Conservation (phyloP, 2,329 filamentous ascomycete species). For the Nemania sp. region DNA sequence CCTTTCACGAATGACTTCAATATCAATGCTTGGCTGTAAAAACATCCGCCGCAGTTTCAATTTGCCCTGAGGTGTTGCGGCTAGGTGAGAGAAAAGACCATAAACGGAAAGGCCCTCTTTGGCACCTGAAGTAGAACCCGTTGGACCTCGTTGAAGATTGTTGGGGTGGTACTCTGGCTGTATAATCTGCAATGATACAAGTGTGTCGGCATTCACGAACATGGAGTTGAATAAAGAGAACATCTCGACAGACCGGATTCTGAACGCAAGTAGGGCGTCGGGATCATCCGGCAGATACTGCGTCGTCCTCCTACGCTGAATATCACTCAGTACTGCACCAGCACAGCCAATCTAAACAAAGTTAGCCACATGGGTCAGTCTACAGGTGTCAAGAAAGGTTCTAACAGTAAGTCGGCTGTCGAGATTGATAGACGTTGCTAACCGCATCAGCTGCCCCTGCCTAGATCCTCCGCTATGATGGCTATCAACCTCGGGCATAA, state of each 20-base stretch:
- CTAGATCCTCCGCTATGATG: conserved; percentile 59
- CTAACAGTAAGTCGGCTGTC: conserved; percentile 77
- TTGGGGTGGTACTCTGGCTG: conserved; percentile 86
- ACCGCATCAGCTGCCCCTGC: conserved; percentile 73
- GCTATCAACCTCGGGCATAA: conserved; percentile 52
- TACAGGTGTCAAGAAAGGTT: neutral
- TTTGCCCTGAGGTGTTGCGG: conserved; percentile 83
- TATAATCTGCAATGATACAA: conserved; percentile 86
- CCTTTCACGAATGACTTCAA: conserved; percentile 75
- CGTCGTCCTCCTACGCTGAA: conserved; percentile 75
- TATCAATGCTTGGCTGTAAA: conserved; percentile 78
- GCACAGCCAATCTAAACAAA: conserved; percentile 76
- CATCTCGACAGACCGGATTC: conserved; percentile 75
- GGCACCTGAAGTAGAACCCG: conserved; percentile 68
- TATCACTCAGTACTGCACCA: conserved; percentile 84
- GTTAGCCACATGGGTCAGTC: conserved; percentile 34
- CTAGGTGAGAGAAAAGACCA: conserved; percentile 81
- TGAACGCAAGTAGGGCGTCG: conserved; percentile 66
- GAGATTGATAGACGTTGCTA: conserved; percentile 78
- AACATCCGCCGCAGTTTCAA: conserved; percentile 81
- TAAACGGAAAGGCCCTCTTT: conserved; percentile 89
- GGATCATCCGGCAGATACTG: conserved; percentile 72
- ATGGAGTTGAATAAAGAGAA: conserved; percentile 75
- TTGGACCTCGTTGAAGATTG: conserved; percentile 78
- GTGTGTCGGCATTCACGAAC: conserved; percentile 84